A percentile compares a stretch with the other conserved stretches of the same genome.
Conservation (phyloP, 2,329 filamentous ascomycete species). For the Ophiostoma quercus region DNA sequence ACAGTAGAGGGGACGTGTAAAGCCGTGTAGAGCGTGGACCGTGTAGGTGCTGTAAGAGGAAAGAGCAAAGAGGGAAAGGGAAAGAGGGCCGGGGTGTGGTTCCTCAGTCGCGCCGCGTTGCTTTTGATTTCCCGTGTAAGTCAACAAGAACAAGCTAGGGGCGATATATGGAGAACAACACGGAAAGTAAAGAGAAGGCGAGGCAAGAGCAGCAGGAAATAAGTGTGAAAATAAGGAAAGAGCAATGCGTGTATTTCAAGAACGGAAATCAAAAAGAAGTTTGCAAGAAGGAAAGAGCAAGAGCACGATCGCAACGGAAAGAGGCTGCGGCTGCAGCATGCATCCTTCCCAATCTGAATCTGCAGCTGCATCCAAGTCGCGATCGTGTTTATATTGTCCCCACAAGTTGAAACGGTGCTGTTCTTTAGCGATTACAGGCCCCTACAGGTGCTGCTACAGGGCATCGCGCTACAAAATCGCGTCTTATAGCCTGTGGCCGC, state of each 20-base stretch:
- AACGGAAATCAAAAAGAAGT: neutral
- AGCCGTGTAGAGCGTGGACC: neutral
- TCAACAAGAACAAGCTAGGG: slow-evolving; percentile 14
- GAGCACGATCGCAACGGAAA: neutral
- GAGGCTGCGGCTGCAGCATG: slow-evolving; percentile 9
- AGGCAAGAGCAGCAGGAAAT: neutral
- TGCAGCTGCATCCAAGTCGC: neutral
- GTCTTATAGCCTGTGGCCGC: neutral
- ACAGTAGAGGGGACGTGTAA: slow-evolving; percentile 3
- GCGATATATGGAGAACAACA: slow-evolving; percentile 16
- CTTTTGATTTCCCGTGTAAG: slow-evolving; percentile 14
- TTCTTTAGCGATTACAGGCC: neutral
- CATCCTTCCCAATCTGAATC: slow-evolving; percentile 6
- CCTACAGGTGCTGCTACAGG: neutral
- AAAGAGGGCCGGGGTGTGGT: slow-evolving; percentile 14
- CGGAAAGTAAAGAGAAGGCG: neutral
- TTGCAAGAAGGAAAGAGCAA: neutral
- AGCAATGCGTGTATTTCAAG: neutral
- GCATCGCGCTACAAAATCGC: neutral
- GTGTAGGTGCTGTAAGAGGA: slow-evolving; percentile 3
- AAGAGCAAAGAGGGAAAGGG: neutral
- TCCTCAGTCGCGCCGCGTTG: slow-evolving; percentile 15
- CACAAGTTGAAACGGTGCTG: slow-evolving; percentile 1
- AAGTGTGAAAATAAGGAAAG: neutral
- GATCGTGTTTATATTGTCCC: neutral